Evolutionary conservation across 2,329 filamentous ascomycete species (phyloP).

Genomic region (Ophiosphaerella korrae): DNA sequence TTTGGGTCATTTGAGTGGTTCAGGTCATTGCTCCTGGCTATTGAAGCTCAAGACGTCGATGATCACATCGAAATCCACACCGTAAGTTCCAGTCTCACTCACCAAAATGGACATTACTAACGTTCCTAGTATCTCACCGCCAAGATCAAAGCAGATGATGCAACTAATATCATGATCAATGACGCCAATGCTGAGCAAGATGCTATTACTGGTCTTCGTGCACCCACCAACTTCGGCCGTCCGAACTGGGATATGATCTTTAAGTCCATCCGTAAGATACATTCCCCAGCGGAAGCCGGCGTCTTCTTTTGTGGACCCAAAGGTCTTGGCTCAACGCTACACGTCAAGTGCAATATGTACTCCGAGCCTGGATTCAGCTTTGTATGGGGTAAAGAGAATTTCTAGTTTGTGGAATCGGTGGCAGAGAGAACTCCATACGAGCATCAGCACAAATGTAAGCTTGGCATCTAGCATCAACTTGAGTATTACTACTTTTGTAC

Average conservation of each 20-base stretch:
- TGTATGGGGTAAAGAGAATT: constrained; percentile 73
- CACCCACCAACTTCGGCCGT: constrained; percentile 82
- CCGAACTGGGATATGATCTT: constrained; percentile 94
- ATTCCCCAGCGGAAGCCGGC: constrained; percentile 49
- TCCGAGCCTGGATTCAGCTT: constrained; percentile 76
- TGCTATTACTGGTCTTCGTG: constrained; percentile 79
- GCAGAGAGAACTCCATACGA: background rate
- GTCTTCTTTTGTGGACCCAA: constrained; percentile 83
- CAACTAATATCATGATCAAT: constrained; percentile 92
- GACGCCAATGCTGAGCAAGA: constrained; percentile 84
- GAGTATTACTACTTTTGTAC: constrained; percentile 17
- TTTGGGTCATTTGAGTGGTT: constrained; percentile 92
- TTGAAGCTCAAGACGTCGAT: constrained; percentile 83
- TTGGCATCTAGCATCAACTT: background rate
- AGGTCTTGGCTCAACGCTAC: constrained; percentile 74
- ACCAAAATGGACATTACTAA: constrained; percentile 14
- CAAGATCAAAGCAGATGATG: constrained; percentile 84
- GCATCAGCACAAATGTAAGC: background rate
- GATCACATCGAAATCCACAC: constrained; percentile 88
- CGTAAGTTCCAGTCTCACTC: constrained; percentile 37
- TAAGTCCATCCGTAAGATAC: constrained; percentile 77
- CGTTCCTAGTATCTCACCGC: constrained; percentile 72
- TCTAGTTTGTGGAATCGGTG: constrained; percentile 49
- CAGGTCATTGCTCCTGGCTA: constrained; percentile 78
- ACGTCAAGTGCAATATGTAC: constrained; percentile 88